phyloP scores from a whole-genome alignment of 2,329 filamentous ascomycete species.

The Ambrosiella beaveri region DNA sequence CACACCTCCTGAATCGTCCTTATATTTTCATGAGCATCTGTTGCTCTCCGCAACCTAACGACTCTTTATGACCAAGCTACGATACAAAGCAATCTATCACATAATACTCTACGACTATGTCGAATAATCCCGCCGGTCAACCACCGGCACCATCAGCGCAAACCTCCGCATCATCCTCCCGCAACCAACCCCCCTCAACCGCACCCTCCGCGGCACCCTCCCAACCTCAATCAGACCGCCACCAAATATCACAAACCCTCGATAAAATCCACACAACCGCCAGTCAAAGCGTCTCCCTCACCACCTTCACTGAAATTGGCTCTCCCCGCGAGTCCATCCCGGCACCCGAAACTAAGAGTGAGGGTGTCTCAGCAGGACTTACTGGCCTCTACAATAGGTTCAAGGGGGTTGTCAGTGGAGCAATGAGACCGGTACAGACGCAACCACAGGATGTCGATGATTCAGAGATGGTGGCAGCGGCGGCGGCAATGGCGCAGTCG shows the following conservation, averaged over 20 bases:
- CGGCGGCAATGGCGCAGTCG: constrained; percentile 20
- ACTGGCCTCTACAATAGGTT: constrained; percentile 80
- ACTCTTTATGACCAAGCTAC: neutral
- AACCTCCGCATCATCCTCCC: constrained; percentile 13
- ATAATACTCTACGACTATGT: neutral
- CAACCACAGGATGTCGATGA: constrained; percentile 25
- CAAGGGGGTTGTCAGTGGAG: constrained; percentile 61
- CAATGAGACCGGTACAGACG: constrained; percentile 17
- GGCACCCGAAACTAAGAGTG: constrained; percentile 50
- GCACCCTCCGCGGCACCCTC: constrained; percentile 26
- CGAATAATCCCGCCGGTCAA: neutral
- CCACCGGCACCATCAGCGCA: neutral
- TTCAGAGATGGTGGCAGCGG: constrained; percentile 20
- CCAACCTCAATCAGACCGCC: constrained; percentile 38
- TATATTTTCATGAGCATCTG: too few species aligned
- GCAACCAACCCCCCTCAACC: constrained; percentile 21
- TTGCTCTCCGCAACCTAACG: neutral
- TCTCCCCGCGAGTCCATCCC: constrained; percentile 47
- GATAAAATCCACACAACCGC: constrained; percentile 79
- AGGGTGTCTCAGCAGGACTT: constrained; percentile 67
- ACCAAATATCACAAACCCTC: constrained; percentile 58
- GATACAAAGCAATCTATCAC: neutral
- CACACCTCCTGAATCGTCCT: neutral
- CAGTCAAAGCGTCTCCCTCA: constrained; percentile 69
- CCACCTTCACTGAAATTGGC: constrained; percentile 86